Evolutionary conservation across 176 grass and related monocot species (phyloP).

Genomic region (Cenchrus purpureus): DNA sequence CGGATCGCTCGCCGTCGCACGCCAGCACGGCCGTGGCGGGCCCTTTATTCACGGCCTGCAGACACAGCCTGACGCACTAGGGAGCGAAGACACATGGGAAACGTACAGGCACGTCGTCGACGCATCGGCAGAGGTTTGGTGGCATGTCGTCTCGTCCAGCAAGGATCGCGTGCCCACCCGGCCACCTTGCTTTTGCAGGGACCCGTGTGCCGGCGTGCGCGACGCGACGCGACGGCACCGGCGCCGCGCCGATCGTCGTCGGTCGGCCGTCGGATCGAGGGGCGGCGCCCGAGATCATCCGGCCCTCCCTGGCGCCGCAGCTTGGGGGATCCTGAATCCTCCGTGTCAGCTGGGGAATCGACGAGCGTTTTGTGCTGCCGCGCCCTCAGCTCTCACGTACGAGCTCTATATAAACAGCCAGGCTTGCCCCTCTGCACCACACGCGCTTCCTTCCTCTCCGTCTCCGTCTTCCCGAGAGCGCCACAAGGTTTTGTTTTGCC

Average conservation of each 20-base stretch:
- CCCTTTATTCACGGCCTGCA: conserved; percentile 16
- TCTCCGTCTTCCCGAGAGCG: neutral
- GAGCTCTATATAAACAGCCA: conserved; percentile 27
- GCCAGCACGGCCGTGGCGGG: neutral
- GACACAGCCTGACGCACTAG: neutral
- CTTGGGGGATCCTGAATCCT: neutral
- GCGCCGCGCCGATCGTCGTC: neutral
- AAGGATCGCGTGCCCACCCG: neutral
- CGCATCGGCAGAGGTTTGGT: conserved; percentile 17
- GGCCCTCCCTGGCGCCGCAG: neutral
- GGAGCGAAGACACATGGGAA: neutral
- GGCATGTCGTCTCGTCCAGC: conserved; percentile 21
- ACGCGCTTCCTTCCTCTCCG: conserved; percentile 38
- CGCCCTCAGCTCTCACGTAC: conserved; percentile 20
- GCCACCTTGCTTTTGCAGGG: neutral
- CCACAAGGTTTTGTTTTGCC: conserved; percentile 69
- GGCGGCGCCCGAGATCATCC: conserved; percentile 20
- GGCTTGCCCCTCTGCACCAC: neutral
- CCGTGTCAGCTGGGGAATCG: neutral
- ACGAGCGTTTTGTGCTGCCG: conserved; percentile 8
- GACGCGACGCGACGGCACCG: conserved; percentile 5
- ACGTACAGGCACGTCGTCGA: neutral
- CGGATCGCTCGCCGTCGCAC: neutral
- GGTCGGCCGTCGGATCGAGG: conserved; percentile 5
- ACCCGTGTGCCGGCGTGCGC: neutral